Base-by-base conservation (phyloP, 345 rosid genomes). In the Euphorbia pulcherrima region DNA sequence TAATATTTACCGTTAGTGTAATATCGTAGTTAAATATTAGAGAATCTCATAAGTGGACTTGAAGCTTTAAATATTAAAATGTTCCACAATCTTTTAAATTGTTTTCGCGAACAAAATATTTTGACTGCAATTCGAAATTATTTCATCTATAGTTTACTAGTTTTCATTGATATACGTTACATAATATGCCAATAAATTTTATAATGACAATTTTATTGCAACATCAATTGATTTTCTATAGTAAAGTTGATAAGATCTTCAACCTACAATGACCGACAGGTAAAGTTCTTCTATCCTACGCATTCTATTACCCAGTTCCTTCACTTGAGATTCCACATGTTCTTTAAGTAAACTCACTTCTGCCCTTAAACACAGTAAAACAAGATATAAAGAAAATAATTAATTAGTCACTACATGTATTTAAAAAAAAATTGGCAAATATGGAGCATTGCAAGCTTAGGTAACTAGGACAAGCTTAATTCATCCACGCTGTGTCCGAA, bases 161-260 rank as follows among this genome's bases (percentile, higher is more conserved):
- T n/a, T n/a, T n/a, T n/a, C n/a, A n/a, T n/a, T n/a, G n/a, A n/a
- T n/a, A n/a, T n/a, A n/a, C n/a, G n/a, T n/a, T n/a, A n/a, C n/a
- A n/a, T n/a, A n/a, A n/a, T n/a, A n/a, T n/a, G n/a, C n/a, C n/a
- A n/a, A n/a, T n/a, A n/a, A n/a, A n/a, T n/a, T n/a, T n/a, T n/a
- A n/a, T n/a, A n/a, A n/a, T n/a, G n/a, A n/a, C n/a, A n/a, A n/a
- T n/a, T n/a, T n/a, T n/a, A n/a, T n/a, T n/a, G n/a, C n/a, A n/a
- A n/a, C n/a, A n/a, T n/a, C n/a, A n/a, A n/a, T n/a, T n/a, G n/a
- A n/a, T n/a, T n/a, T n/a, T n/a, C n/a, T n/a, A n/a, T n/a, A n/a
- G n/a, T n/a, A n/a, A n/a, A n/a, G n/a, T n/a, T 80, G 97, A 95
- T 91, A 65, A 95, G 92, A 75, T 97, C 99, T 83, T 95, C 97